These are phyloP conservation scores for Nepenthes mirabilis DNA, from an alignment of 148 eudicot species.

Conservation along the genomic window DNA sequence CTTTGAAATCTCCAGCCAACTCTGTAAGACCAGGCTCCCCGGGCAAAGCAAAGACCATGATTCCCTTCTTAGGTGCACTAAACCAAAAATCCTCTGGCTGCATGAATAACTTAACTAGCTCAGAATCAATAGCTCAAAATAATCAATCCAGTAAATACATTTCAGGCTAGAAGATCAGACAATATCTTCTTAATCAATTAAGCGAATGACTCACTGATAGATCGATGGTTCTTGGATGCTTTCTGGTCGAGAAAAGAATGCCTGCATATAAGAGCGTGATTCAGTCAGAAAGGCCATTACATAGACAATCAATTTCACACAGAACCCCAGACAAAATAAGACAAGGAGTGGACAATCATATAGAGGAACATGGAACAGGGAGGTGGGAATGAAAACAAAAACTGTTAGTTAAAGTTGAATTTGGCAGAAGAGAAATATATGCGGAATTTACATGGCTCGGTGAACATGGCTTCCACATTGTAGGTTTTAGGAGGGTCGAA, in stretches of 20 bases:
- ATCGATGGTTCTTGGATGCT: slow-evolving; percentile 96
- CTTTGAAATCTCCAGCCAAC: slow-evolving; percentile 83
- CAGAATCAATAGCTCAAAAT: slow-evolving; percentile 4
- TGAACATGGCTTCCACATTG: no score
- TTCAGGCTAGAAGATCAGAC: not conserved
- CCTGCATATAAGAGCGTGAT: slow-evolving; percentile 28
- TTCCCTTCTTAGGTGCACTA: slow-evolving; percentile 89
- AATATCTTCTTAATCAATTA: not conserved
- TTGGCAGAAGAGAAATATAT: no score
- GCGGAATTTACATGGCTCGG: no score
- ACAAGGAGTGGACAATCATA: no score
- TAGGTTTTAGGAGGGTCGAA: no score
- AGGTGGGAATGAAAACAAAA: no score
- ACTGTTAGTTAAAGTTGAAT: no score
- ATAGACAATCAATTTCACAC: no score
- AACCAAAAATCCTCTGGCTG: slow-evolving; percentile 99
- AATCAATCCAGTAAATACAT: not conserved
- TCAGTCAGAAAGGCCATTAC: not conserved
- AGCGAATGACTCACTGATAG: slow-evolving; percentile 43
- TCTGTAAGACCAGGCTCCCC: slow-evolving; percentile 98
- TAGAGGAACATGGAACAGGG: no score
- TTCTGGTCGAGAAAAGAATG: slow-evolving; percentile 75
- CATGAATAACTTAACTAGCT: slow-evolving; percentile 9
- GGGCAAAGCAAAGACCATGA: slow-evolving; percentile 93
- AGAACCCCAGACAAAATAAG: no score